Percentiles rank a stretch among this genome's conserved stretches.
These are phyloP conservation scores for Syncephalastrum sp. DNA, from an alignment of 371 early-diverging fungal genomes.

Conservation along the genomic window DNA sequence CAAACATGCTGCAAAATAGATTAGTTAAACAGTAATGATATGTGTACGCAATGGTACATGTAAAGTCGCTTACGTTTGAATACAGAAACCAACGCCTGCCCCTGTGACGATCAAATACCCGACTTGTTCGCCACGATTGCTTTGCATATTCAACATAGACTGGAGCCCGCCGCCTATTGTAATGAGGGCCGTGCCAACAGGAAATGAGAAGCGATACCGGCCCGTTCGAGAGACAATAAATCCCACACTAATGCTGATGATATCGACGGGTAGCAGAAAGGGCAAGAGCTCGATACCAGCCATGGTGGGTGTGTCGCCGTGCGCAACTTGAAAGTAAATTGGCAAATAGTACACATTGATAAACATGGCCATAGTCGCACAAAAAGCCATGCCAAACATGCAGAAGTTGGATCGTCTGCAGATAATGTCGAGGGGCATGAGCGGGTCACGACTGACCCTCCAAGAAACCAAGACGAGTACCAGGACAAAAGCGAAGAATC, in stretches of 20 bases:
- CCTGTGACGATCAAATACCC: slow-evolving; percentile 53
- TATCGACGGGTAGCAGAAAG: slow-evolving; percentile 55
- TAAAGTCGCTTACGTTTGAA: slow-evolving; percentile 32
- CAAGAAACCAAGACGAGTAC: slow-evolving; percentile 29
- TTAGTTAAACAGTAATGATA: no score
- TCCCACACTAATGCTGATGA: slow-evolving; percentile 52
- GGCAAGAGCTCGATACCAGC: slow-evolving; percentile 67
- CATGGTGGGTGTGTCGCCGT: slow-evolving; percentile 45
- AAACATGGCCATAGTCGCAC: slow-evolving; percentile 52
- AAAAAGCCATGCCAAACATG: slow-evolving; percentile 43
- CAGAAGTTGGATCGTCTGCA: slow-evolving; percentile 39
- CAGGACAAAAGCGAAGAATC: slow-evolving; percentile 21
- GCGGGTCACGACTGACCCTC: slow-evolving; percentile 33
- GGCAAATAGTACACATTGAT: slow-evolving; percentile 63
- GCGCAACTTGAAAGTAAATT: slow-evolving; percentile 78
- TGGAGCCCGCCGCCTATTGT: slow-evolving; percentile 51
- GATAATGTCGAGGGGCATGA: slow-evolving; percentile 51
- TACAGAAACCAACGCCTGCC: slow-evolving; percentile 46
- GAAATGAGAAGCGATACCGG: slow-evolving; percentile 48
- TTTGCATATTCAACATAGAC: slow-evolving; percentile 34
- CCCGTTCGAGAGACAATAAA: slow-evolving; percentile 48
- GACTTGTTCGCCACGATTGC: slow-evolving; percentile 35
- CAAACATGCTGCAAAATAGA: background rate
- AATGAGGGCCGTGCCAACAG: slow-evolving; percentile 48
- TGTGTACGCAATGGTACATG: no score